Percentiles rank a stretch among this genome's conserved stretches.
These are phyloP conservation scores for Abrus precatorius DNA, from an alignment of 306 rosid genomes.

Conservation along the genomic window DNA sequence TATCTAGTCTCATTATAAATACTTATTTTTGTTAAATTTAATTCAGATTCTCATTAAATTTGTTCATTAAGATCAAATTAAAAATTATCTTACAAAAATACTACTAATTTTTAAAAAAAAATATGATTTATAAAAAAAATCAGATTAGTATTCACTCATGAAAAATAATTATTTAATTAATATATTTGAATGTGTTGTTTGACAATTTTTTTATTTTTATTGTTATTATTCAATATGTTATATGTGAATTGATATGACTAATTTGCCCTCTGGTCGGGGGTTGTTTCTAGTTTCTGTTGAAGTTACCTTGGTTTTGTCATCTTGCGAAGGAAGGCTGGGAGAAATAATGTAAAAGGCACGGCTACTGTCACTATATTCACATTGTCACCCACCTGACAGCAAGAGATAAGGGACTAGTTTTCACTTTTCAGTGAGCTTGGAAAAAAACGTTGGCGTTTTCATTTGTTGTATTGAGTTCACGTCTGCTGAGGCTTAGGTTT, in stretches of 20 bases:
- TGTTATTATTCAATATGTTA: too few relatives aligned
- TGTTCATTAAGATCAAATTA: too few relatives aligned
- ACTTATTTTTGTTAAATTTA: too few relatives aligned
- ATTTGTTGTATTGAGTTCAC: not conserved
- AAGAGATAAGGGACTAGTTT: conserved; percentile 43
- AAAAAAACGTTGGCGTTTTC: conserved; percentile 37
- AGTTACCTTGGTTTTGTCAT: conserved; percentile 31
- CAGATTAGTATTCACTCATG: too few relatives aligned
- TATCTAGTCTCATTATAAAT: too few relatives aligned
- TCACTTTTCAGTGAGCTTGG: conserved; percentile 48
- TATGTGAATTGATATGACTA: not conserved
- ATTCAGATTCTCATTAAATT: too few relatives aligned
- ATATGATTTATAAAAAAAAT: too few relatives aligned
- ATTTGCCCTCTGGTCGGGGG: not conserved
- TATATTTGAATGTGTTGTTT: too few relatives aligned
- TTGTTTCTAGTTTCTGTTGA: not conserved
- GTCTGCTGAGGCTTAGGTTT: not conserved
- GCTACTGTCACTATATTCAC: conserved; percentile 42
- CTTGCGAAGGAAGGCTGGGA: not conserved
- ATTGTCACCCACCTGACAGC: conserved; percentile 44
- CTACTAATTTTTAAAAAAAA: too few relatives aligned
- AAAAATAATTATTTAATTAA: too few relatives aligned
- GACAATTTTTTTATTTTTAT: too few relatives aligned
- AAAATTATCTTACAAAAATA: too few relatives aligned
- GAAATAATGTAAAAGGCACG: conserved; percentile 32